Base-by-base conservation (phyloP, 2,329 filamentous ascomycete genomes). In the Penicillium sp. region DNA sequence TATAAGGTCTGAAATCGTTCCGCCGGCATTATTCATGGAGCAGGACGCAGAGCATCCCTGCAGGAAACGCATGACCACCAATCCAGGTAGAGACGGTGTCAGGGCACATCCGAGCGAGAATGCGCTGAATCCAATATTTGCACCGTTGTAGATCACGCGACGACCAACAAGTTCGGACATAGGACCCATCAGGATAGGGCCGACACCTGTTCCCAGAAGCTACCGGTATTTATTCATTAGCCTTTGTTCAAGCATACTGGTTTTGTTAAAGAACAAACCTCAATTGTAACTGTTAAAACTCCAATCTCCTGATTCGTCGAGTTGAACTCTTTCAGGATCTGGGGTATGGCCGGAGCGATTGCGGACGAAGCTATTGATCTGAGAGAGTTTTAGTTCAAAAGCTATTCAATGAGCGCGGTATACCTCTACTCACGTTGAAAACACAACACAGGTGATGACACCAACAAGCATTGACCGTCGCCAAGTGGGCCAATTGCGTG, bases 1-100 rank as follows among this genome's bases (percentile, higher is more conserved):
- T 52, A 82, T 76, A 39, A 83, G 65, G 61, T 85, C 83, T 3
- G 80, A 78, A 37, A 85, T 75, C 2, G 76, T 79, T 3, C 79
- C 82, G 19, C 77, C 80, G 13, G 80, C 82, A 19, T 74, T 5
- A 81, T 79, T 21, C 81, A 65, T 0, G 85, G 82, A 3, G 74
- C 75, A 1, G 74, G 75, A n/a, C 75, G 58, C 53, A 21, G 46
- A 45, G 46, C 49, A 56, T 3, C 58, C 52, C n/a, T 55, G 53
- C 13, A 61, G 33, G 27, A 61, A 61, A 6, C 58, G 52, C 31
- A 61, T 37, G 8, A 52, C 31, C 19, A 61, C 49, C 33, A 60
- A 33, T 39, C 49, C 46, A 13, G 29, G 14, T 21, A 58, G 35
- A 19, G 37, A 53, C 3, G 58, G 46, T 4, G 43, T 58, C 27